Evolutionary conservation across 768 basidiomycete genomes (phyloP), one percentile per base, ranked within the genome.

Genomic region (Gautieria morchelliformis): DNA sequence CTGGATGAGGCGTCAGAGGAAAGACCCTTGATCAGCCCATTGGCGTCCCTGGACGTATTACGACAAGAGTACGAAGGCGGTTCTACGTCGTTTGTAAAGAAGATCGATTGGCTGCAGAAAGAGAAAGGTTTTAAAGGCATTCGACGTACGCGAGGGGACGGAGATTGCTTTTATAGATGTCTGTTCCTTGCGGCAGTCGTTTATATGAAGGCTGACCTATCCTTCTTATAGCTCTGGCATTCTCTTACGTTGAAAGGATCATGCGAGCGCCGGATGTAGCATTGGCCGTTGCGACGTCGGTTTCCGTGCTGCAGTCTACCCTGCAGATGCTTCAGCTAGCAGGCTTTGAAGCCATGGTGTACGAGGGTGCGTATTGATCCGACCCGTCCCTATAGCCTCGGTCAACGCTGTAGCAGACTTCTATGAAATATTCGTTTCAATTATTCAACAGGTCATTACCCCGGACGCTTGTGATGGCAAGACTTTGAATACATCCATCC

Each of bases 201-300:
- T 52, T 20, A 35, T 24, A 39, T 15, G 32, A 19, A 5, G n/a
- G n/a, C 45, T 46, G 24, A 51, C 30, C 44, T n/a, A 11, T 6
- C 19, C 7, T 45, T 52, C 52, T 60, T 9, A 44, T 58, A 91
- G 92, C 92, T 11, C 75, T 93, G 52, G 89, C 83, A 7, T 91
- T 90, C 62, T 83, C 89, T 6, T 92, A 87, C 66, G 71, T 94
- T 33, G 82, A 89, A 50, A 76, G 80, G n/a, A 74, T 94, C 30
- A 64, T 90, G 22, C 71, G 75, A 39, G 69, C 73, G 0, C 52
- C 70, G 24, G 75, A 85, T 54, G 70, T 64, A 14, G 69, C 74
- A 5, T 52, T 77, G 15, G 79, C 78, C 0, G 79, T 81, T 3
- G 74, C 69, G 24, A 70, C 69, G 40, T 78, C 81, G 0, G 69